Percentiles rank a stretch among this genome's conserved stretches.
Evolutionary conservation across 192 early-diverging fungal genomes (phyloP).

Genomic region (Physocladia obscura): DNA sequence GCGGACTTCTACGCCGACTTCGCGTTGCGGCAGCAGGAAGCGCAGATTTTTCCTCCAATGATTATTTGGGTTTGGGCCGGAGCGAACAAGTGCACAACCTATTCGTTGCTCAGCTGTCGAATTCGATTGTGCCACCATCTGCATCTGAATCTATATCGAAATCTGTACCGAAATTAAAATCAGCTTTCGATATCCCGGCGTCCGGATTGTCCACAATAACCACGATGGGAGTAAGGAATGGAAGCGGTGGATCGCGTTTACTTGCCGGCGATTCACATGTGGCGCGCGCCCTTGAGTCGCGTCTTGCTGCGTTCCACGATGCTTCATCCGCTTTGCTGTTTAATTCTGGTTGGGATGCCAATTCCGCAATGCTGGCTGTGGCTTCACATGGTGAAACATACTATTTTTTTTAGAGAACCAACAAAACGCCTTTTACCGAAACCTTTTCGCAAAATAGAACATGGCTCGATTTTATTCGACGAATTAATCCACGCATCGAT

Average conservation of each 20-base stretch:
- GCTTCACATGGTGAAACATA: too few species aligned
- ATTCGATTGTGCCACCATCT: too few species aligned
- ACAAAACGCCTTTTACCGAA: too few species aligned
- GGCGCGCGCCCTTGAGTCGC: constrained; percentile 62
- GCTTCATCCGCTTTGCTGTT: constrained; percentile 67
- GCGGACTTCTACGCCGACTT: constrained; percentile 14
- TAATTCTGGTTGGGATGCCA: constrained; percentile 88
- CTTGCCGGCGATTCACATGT: constrained; percentile 69
- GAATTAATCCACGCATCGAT: constrained; percentile 78
- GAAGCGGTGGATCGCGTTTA: constrained; percentile 74
- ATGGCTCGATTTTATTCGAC: constrained; percentile 69
- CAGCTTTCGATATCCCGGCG: too few species aligned
- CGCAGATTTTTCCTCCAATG: constrained; percentile 78
- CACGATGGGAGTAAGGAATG: too few species aligned
- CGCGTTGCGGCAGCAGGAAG: background rate
- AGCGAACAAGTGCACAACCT: constrained; percentile 44
- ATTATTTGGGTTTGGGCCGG: constrained; percentile 73
- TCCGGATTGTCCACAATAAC: too few species aligned
- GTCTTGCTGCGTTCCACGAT: constrained; percentile 65
- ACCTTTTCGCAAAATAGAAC: too few species aligned
- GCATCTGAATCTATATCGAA: too few species aligned
- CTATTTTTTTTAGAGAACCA: too few species aligned
- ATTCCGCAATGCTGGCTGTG: constrained; percentile 65
- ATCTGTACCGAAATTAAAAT: too few species aligned
- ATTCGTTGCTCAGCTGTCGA: constrained; percentile 47